These are phyloP conservation scores for Dysphania ambrosioides DNA, from an alignment of 148 eudicot genomes.

Conservation along the genomic window DNA sequence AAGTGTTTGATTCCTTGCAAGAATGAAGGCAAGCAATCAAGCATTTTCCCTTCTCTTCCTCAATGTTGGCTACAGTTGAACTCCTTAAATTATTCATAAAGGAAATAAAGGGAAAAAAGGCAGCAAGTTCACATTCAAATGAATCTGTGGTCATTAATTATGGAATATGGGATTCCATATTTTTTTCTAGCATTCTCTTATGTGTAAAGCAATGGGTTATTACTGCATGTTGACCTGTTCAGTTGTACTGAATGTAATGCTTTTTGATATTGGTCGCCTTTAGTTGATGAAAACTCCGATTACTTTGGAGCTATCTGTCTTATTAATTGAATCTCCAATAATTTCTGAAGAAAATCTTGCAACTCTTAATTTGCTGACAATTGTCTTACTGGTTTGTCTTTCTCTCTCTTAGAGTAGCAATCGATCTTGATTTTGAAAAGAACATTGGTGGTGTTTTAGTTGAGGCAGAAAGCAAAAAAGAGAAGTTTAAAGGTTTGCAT, in stretches of 20 bases:
- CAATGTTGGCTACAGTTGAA: not conserved
- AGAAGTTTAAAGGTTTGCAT: constrained; percentile 46
- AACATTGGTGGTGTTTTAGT: constrained; percentile 78
- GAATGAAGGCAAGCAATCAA: too few species aligned
- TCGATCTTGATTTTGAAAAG: constrained; percentile 56
- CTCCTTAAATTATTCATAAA: not conserved
- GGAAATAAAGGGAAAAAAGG: too few species aligned
- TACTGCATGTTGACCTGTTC: not conserved
- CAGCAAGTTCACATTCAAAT: too few species aligned
- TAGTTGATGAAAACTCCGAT: not conserved
- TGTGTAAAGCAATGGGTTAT: not conserved
- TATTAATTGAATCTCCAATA: not conserved
- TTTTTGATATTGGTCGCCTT: not conserved
- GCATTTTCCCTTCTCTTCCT: too few species aligned
- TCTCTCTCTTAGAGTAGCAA: constrained; percentile 48
- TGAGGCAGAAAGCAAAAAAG: constrained; percentile 45
- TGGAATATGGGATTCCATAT: not conserved
- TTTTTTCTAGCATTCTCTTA: not conserved
- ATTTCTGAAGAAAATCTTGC: not conserved
- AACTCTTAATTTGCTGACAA: not conserved
- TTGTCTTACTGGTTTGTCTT: not conserved
- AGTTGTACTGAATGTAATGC: not conserved
- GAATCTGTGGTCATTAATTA: not conserved
- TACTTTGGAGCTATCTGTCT: not conserved
- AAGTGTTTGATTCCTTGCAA: not conserved